These are phyloP conservation scores for Ceratopteris richardii DNA, from an alignment of 75 land plant species.

Conservation along the genomic window DNA sequence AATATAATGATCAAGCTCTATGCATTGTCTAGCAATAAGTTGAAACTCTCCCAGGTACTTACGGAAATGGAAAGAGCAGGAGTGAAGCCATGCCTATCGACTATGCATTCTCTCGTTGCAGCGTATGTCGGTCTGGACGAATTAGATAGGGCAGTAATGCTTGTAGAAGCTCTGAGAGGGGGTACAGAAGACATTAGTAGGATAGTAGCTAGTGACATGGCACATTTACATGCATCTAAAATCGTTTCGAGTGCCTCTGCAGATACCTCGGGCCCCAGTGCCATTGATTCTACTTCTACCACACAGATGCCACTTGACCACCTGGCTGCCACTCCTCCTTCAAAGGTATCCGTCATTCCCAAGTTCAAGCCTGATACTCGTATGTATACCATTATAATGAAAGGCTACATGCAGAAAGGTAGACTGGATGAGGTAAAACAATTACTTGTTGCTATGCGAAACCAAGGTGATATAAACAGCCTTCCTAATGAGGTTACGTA, in stretches of 20 bases:
- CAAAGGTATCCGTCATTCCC: background rate
- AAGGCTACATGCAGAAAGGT: slow-evolving; percentile 74
- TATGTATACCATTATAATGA: slow-evolving; percentile 86
- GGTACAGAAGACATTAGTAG: slow-evolving; percentile 32
- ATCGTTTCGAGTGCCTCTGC: background rate
- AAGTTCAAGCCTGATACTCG: slow-evolving; percentile 53
- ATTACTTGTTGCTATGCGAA: slow-evolving; percentile 66
- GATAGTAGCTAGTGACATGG: background rate
- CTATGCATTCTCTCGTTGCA: slow-evolving; percentile 75
- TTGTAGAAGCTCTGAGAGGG: slow-evolving; percentile 64
- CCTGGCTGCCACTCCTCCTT: too few species aligned
- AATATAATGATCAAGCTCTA: slow-evolving; percentile 89
- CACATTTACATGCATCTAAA: background rate
- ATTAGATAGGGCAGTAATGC: slow-evolving; percentile 54
- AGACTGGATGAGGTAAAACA: slow-evolving; percentile 58
- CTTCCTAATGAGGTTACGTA: slow-evolving; percentile 82
- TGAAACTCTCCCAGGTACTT: slow-evolving; percentile 38
- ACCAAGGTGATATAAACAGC: slow-evolving; percentile 28
- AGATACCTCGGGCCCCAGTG: background rate
- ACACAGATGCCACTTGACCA: background rate
- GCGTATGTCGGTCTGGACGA: slow-evolving; percentile 84
- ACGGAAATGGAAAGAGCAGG: slow-evolving; percentile 36
- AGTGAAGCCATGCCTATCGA: slow-evolving; percentile 52
- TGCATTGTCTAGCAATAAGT: slow-evolving; percentile 45
- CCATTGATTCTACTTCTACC: background rate